Conservation (phyloP, 768 basidiomycete genomes). For the Cystofilobasidium ferigula region DNA sequence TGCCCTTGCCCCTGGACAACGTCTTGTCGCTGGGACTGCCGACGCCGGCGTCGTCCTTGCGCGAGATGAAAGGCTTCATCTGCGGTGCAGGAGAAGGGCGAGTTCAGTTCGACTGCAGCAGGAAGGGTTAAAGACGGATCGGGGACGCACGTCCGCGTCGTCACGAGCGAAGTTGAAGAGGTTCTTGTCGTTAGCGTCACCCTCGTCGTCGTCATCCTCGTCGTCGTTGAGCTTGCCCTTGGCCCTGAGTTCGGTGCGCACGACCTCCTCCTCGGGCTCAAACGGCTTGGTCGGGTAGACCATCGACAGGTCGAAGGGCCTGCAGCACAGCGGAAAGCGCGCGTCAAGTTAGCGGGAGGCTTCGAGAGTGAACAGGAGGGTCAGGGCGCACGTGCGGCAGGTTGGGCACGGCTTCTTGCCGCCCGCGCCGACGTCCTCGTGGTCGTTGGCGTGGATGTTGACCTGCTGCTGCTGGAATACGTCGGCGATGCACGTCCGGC, state of each 20-base stretch:
- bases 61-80: not conserved
- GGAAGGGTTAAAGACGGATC: not conserved
- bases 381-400: constrained; percentile 1
- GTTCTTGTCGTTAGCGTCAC: not conserved
- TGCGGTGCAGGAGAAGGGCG: not conserved
- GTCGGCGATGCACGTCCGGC: constrained; percentile 12
- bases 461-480: constrained; percentile 1
- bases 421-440: constrained; percentile 31
- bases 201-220: not conserved
- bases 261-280: not conserved
- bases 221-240: not conserved
- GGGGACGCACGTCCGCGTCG: not conserved
- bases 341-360: not conserved
- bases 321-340: too few relatives aligned
- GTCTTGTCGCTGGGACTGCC: not conserved
- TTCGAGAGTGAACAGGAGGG: not conserved
- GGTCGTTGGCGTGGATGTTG: constrained; percentile 18
- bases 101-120: not conserved
- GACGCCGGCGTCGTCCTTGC: not conserved
- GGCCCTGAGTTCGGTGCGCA: not conserved
- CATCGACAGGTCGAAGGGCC: not conserved
- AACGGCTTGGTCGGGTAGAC: not conserved
- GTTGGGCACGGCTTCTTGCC: constrained; percentile 33
- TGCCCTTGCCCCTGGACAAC: not conserved
- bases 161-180: not conserved